These are phyloP conservation scores for Parastagonospora avenae DNA, from an alignment of 2,329 filamentous ascomycete genomes.

Conservation along the genomic window DNA sequence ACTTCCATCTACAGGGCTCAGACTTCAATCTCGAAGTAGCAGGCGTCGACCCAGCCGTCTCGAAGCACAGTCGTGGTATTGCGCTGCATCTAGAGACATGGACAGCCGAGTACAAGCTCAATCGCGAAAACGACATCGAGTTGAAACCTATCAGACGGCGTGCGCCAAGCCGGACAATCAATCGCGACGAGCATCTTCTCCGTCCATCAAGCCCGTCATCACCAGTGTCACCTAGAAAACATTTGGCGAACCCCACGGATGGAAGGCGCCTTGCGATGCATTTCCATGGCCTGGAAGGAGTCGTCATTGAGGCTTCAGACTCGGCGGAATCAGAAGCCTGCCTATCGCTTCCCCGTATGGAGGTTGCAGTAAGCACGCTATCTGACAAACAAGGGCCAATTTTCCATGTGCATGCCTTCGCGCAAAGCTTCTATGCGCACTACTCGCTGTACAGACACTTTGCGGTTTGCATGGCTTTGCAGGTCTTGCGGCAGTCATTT, in stretches of 20 bases:
- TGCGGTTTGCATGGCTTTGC: slow-evolving; percentile 78
- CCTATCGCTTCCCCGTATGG: slow-evolving; percentile 81
- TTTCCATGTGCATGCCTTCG: slow-evolving; percentile 82
- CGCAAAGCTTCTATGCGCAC: slow-evolving; percentile 78
- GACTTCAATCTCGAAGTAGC: slow-evolving; percentile 92
- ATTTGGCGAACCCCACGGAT: slow-evolving; percentile 62
- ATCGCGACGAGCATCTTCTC: slow-evolving; percentile 66
- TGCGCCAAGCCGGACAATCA: slow-evolving; percentile 67
- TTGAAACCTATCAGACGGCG: slow-evolving; percentile 68
- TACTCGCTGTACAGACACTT: slow-evolving; percentile 97
- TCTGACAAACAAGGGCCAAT: slow-evolving; percentile 87
- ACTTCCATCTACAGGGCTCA: slow-evolving; percentile 82
- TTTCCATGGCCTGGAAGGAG: slow-evolving; percentile 82
- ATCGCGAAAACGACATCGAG: slow-evolving; percentile 70
- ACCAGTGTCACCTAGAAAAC: slow-evolving; percentile 57
- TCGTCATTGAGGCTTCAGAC: slow-evolving; percentile 86
- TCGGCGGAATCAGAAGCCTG: slow-evolving; percentile 86
- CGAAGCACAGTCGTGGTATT: slow-evolving; percentile 78
- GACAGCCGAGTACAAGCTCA: slow-evolving; percentile 85
- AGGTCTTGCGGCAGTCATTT: slow-evolving; percentile 65
- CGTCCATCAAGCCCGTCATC: slow-evolving; percentile 57
- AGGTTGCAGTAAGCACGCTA: slow-evolving; percentile 81
- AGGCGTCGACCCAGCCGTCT: slow-evolving; percentile 83
- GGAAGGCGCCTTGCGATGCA: slow-evolving; percentile 82
- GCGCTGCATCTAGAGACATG: slow-evolving; percentile 87